These are phyloP conservation scores for Xylaria sp. DNA, from an alignment of 2,329 filamentous ascomycete genomes.

Conservation along the genomic window DNA sequence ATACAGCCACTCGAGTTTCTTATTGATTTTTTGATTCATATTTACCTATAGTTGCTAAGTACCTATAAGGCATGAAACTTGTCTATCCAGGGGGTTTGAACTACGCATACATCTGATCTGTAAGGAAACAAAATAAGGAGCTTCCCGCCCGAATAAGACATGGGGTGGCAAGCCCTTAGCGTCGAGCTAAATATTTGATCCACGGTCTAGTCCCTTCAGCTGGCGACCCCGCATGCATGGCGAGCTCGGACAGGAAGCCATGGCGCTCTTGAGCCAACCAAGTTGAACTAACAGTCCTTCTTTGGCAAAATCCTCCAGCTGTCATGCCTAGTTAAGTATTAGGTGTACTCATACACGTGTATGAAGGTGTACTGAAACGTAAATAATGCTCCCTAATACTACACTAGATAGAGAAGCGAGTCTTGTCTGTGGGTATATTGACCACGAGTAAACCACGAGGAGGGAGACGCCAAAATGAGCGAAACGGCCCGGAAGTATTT, in stretches of 20 bases:
- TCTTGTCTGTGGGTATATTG: neutral
- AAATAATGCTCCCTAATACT: slow-evolving; percentile 13
- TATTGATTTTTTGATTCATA: neutral
- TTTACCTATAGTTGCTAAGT: neutral
- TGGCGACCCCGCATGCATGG: slow-evolving; percentile 29
- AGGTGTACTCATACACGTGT: neutral
- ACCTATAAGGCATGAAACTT: neutral
- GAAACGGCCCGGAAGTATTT: neutral
- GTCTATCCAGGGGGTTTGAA: too few species aligned
- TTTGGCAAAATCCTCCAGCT: slow-evolving; percentile 10
- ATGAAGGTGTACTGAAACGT: slow-evolving; percentile 16
- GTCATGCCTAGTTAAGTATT: slow-evolving; percentile 7
- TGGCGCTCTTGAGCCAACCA: neutral
- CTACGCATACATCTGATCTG: neutral
- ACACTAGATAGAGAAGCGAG: neutral
- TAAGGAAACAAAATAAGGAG: slow-evolving; percentile 4
- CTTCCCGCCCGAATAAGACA: slow-evolving; percentile 7
- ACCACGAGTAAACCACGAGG: neutral
- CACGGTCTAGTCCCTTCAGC: slow-evolving; percentile 12
- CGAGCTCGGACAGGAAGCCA: slow-evolving; percentile 19
- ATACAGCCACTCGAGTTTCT: too few species aligned
- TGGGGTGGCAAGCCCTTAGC: slow-evolving; percentile 7
- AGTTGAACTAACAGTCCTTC: neutral
- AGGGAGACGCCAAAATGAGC: neutral
- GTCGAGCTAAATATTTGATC: slow-evolving; percentile 13